Evolutionary conservation across 805 yeast genomes (phyloP), one percentile per base, ranked within the genome.

Genomic region (Hanseniaspora pseudoguilliermondii): DNA sequence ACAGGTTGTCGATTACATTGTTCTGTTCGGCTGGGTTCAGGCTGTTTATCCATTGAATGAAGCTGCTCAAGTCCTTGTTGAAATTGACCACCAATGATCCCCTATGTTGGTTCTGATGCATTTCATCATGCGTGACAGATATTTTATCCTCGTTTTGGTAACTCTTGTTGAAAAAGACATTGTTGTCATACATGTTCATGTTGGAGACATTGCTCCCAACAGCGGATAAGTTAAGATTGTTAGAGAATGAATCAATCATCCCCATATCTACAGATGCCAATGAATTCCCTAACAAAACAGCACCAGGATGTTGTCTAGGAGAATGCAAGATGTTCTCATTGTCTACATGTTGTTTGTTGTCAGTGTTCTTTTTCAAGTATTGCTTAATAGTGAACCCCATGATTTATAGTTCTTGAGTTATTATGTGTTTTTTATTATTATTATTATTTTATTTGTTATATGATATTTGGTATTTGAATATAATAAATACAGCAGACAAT

Each of bases 1-100:
- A 69, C 64, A 80, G 66, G 63, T 78, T 75, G 61, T 80, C 84
- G 58, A 79, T 71, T 66, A 79, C 75, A 50, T 76, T 69, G 56
- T 76, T 69, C 60, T 73, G 78, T 59, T 80, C 83, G 47, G 72
- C 73, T n/a, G 77, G 73, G 49, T 69, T 71, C 64, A 81, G 70
- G 59, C 70, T 71, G 53, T 73, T 73, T 58, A 78, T 69, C 82
- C 82, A 79, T 58, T 69, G 70, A 59, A 77, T 72, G 59, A 77
- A 69, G 59, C 73, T 73, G 55, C 73, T 69, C 62, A 80, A 71
- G 60, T 80, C 83, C 63, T 70, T 75, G 60, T 73, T 75, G 62
- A 77, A 77, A 57, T 73, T 72, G 6, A 63, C 62, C 13, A 62
- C 63, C 43, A 41, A 49, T 58, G 38, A 57, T n/a, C 41, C 55